phyloP scores from a whole-genome alignment of 192 early-diverging fungal species.

The Martensiomyces pterosporus region DNA sequence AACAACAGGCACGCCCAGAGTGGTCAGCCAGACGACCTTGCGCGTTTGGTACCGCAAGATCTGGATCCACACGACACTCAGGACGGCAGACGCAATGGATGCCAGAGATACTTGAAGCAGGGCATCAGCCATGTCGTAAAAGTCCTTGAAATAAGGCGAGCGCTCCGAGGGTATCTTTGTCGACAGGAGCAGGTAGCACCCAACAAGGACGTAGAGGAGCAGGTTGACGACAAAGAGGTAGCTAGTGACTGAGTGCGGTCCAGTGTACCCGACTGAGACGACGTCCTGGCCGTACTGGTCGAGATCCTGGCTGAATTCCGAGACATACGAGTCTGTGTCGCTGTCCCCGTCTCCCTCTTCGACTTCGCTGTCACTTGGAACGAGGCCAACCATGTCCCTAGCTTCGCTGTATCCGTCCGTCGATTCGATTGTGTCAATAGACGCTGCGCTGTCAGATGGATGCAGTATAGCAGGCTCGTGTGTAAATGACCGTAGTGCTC shows the following conservation, averaged over 20 bases:
- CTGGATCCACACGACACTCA: conserved; percentile 38
- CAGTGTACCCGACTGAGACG: conserved; percentile 14
- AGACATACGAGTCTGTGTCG: conserved; percentile 37
- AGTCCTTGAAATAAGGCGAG: conserved; percentile 42
- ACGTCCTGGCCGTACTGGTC: conserved; percentile 23
- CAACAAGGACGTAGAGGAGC: conserved; percentile 8
- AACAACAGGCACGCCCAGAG: conserved; percentile 35
- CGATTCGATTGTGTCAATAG: conserved; percentile 21
- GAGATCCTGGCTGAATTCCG: conserved; percentile 47
- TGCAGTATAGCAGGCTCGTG: conserved; percentile 31
- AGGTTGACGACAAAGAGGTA: conserved; percentile 32
- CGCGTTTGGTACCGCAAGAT: conserved; percentile 39
- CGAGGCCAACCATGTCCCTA: conserved; percentile 20
- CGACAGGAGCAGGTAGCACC: conserved; percentile 22
- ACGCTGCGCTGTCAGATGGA: not conserved
- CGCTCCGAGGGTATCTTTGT: conserved; percentile 23
- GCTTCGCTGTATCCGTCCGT: not conserved
- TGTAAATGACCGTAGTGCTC: conserved; percentile 1
- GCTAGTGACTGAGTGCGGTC: conserved; percentile 23
- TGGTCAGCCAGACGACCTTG: conserved; percentile 45
- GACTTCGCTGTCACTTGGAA: conserved; percentile 8
- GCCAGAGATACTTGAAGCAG: conserved; percentile 17
- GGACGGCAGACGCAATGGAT: conserved; percentile 16
- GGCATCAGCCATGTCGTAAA: conserved; percentile 29
- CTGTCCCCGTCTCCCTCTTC: conserved; percentile 6